Base-by-base conservation (phyloP, 768 basidiomycete species). In the Symmetrospora coprosmae region DNA sequence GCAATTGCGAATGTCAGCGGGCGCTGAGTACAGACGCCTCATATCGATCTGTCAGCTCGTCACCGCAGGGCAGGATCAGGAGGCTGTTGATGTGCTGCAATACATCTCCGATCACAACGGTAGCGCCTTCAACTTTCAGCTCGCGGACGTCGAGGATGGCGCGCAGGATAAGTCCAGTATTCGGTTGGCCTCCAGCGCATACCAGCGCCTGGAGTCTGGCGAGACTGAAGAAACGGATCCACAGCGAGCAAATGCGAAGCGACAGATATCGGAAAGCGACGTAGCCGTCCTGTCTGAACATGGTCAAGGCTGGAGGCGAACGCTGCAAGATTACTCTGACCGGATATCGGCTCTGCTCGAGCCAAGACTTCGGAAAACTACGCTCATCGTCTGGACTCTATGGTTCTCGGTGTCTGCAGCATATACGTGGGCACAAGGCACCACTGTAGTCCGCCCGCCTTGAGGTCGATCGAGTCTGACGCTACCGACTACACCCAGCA, bases 81-180 rank as follows among this genome's bases (percentile, higher is more conserved):
- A 94, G 66, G 92, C 91, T 0, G 73, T 92, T 34, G 80, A 85
- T 65, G 82, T 83, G 0, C 78, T 99, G 0, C 82, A 84, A 65
- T 74, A 86, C 65, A 96, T 99, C 41, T 86, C 86, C 2, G 78
- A 77, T 31, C 88, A 85, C 74, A 97, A 97, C 71, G 87, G 86
- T 2, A 80, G 81, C 16, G 75, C 81, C 51, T 72, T 90, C 0
- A 72, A 76, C 2, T 77, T 90, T 30, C 80, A 79, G 30, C 71
- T 86, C 9, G 79, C 79, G 19, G 89, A 94, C 60, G 86, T 92
- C 1, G 72, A 74, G 35, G 81, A 80, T 58, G 39, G 35, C 6
- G 19, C 40, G 23, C 17, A 63, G 17, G 40, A 46, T 7, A 8
- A 34, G 23, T 50, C 19, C 19, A n/a, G 31, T 30, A 30, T 61